These are phyloP conservation scores for Rosa rugosa DNA, from an alignment of 306 rosid species.

Conservation along the genomic window DNA sequence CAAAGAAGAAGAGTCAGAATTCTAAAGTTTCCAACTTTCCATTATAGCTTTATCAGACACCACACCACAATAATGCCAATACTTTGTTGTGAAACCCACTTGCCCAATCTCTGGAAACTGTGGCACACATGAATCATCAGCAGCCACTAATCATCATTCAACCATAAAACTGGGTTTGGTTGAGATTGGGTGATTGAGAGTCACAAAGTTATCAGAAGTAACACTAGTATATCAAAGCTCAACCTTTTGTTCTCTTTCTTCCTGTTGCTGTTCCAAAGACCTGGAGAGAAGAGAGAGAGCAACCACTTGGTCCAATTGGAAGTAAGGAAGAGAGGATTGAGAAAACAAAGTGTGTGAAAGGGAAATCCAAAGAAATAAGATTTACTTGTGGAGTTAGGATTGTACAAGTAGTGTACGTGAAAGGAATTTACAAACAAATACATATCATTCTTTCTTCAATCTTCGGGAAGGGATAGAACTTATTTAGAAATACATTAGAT, in stretches of 20 bases:
- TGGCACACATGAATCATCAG: background rate
- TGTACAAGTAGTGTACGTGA: too few relatives aligned
- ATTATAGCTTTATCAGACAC: background rate
- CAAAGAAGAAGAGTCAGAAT: background rate
- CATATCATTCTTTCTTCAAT: too few relatives aligned
- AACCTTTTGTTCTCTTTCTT: background rate
- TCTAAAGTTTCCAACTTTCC: slow-evolving; percentile 5
- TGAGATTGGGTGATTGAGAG: background rate
- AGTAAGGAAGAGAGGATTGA: too few relatives aligned
- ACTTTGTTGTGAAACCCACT: background rate
- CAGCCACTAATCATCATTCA: background rate
- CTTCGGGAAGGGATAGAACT: too few relatives aligned
- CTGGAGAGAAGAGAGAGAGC: background rate
- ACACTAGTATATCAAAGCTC: background rate
- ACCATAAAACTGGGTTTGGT: background rate
- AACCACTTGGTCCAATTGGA: too few relatives aligned
- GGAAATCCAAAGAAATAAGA: too few relatives aligned
- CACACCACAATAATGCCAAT: slow-evolving; percentile 1
- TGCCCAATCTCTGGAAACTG: background rate
- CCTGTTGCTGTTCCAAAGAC: background rate
- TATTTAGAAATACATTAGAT: too few relatives aligned
- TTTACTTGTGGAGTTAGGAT: too few relatives aligned
- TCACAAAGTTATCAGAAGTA: background rate
- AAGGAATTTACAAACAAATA: too few relatives aligned
- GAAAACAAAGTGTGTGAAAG: too few relatives aligned